A percentile compares a stretch with the other conserved stretches of the same genome.
Conservation (phyloP, 305 asterid genomes). For the Andrographis paniculata region DNA sequence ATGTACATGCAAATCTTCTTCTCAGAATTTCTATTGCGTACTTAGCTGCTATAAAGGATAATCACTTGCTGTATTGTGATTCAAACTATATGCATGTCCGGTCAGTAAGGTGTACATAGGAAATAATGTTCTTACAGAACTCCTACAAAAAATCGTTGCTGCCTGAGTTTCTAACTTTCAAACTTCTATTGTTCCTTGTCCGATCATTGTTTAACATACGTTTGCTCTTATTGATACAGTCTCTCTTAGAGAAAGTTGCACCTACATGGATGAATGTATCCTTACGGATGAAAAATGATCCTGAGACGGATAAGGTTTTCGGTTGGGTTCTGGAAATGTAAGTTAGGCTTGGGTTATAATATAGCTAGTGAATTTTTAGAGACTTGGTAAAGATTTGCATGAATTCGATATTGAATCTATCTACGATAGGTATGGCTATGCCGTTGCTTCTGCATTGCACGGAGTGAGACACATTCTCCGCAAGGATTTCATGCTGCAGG, state of each 20-base stretch:
- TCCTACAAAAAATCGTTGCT: too few species aligned
- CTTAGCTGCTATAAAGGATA: conserved; percentile 1
- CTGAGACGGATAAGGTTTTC: conserved; percentile 88
- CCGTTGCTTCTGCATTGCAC: conserved; percentile 95
- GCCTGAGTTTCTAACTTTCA: too few species aligned
- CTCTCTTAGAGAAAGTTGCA: conserved; percentile 71
- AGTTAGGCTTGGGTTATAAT: conserved; percentile 14
- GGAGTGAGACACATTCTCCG: conserved; percentile 86
- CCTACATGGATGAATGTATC: conserved; percentile 99
- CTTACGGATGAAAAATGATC: conserved; percentile 92
- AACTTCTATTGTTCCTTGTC: not conserved
- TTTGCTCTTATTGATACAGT: conserved; percentile 39
- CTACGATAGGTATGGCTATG: conserved; percentile 81
- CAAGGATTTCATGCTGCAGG: conserved; percentile 96
- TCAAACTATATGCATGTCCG: too few species aligned
- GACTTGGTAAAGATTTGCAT: conserved; percentile 11
- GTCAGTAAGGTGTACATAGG: too few species aligned
- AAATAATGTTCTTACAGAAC: too few species aligned
- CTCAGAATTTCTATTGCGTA: conserved; percentile 11
- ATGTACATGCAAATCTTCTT: conserved; percentile 13
- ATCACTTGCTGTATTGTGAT: too few species aligned
- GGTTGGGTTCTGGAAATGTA: conserved; percentile 99
- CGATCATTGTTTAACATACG: conserved; percentile 5
- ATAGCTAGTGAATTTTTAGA: conserved; percentile 6
- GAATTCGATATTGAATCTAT: conserved; percentile 17